A percentile compares a stretch with the other conserved stretches of the same genome.
phyloP scores from a whole-genome alignment of 768 basidiomycete genomes.

The Trametes punicea region DNA sequence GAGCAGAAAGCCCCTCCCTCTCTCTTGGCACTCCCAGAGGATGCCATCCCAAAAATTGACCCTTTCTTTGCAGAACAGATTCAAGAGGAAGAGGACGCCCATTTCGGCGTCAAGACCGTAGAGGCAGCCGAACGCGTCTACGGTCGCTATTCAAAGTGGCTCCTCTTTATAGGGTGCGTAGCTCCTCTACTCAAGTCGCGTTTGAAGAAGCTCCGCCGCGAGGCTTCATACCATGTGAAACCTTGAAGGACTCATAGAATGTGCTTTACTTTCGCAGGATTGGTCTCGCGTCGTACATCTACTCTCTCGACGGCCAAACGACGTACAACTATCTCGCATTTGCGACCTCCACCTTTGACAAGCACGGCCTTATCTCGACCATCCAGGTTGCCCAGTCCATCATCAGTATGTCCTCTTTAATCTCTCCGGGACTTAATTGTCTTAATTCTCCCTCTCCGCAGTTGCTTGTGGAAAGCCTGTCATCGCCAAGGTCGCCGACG shows the following conservation, averaged over 20 bases:
- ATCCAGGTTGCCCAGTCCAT: constrained; percentile 26
- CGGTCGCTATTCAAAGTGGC: constrained; percentile 54
- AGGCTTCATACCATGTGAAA: too few species aligned
- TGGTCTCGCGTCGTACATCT: constrained; percentile 68
- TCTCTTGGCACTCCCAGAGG: constrained; percentile 8
- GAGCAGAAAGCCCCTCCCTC: constrained; percentile 1
- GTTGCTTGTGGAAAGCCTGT: constrained; percentile 37
- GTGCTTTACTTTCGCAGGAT: constrained; percentile 24
- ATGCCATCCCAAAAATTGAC: constrained; percentile 14
- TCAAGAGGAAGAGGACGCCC: constrained; percentile 28
- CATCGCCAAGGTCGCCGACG: constrained; percentile 51
- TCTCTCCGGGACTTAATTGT: constrained; percentile 44
- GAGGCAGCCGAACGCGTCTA: constrained; percentile 51
- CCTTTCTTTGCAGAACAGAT: constrained; percentile 1
- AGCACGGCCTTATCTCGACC: constrained; percentile 19
- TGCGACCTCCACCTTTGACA: constrained; percentile 19
- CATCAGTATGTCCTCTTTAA: constrained; percentile 33
- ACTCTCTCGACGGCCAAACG: constrained; percentile 69
- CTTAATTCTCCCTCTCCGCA: neutral
- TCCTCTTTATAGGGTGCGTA: constrained; percentile 54
- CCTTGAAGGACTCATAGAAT: neutral
- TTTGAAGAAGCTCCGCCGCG: too few species aligned
- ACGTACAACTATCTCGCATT: constrained; percentile 51
- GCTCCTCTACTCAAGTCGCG: too few species aligned
- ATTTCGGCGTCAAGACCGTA: constrained; percentile 43